Evolutionary conservation across 176 grass and related monocot genomes (phyloP), one percentile per base, ranked within the genome.

Genomic region (Oryza longistaminata): DNA sequence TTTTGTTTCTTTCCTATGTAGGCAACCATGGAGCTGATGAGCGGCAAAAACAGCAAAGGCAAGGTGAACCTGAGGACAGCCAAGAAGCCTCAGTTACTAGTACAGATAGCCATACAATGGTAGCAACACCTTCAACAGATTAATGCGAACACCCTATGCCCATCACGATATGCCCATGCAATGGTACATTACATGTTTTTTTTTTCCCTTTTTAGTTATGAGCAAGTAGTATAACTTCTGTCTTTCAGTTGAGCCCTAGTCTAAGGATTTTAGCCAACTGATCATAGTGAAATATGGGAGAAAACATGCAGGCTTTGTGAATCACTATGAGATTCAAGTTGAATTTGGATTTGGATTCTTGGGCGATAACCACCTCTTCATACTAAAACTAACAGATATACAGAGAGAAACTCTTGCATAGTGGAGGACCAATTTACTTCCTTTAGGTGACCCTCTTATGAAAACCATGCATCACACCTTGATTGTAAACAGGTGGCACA

Each of bases 71-170:
- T 21, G 66, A 71, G 42, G 70, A 84, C 89, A 88, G 45, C n/a
- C 85, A 70, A 76, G 85, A 83, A 64, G 24, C 76, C 65, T 66
- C 81, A 71, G 76, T 78, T 81, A 84, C 76, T 76, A 80, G 81
- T 81, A 68, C 71, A 81, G 85, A 66, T 75, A 87, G 85, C 69
- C 85, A 91, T 74, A 70, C 85, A 44, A 70, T 83, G 15, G 85
- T 88, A 66, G 81, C 76, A 50, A 91, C 89, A 75, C 85, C 89
- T 83, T 25, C 85, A 5, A 44, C 70, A n/a, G 89, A 91, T 66
- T 91, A n/a, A 81, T 71, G 64, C 84, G 42, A n/a, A 7, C 85
- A 58, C 19, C 89, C 64, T 91, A 81, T 91, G 76, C 64, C 71
- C 81, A 78, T 83, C 89, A 50, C 55, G 85, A 88, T 39, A 61